Evolutionary conservation across 495 filamentous ascomycete species (phyloP), one percentile per base, ranked within the genome.

Genomic region (Bryoglossum gracile): DNA sequence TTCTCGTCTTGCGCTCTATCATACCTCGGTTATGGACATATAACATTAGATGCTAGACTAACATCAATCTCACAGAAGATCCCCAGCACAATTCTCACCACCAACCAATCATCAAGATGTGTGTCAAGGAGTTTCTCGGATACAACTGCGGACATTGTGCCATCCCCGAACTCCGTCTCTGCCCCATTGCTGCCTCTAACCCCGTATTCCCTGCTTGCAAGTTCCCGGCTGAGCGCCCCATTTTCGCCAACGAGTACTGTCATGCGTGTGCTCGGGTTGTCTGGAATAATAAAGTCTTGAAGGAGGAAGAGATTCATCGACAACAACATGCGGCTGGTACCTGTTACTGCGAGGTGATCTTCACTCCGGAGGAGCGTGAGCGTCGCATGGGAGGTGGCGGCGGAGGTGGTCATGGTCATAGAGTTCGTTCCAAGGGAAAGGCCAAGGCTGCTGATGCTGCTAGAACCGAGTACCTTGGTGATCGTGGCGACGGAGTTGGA

Each of bases 81-180:
- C n/a, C n/a, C n/a, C n/a, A n/a, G 16, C 19, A 42, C 38, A 33
- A 24, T 41, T 8, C 22, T 25, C 19, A 11, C 22, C 3, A 25
- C n/a, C 38, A 41, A 25, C 38, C 39, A 25, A 10, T 41, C 44
- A 16, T 1, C 43, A 55, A 39, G 2, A 60, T 60, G 58, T 61
- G 58, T 38, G 48, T 57, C 37, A 57, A 58, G 30, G 43, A 54
- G 17, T 61, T 55, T 25, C 14, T 45, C 16, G 58, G 54, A 30
- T 61, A 53, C 36, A 51, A 5, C 11, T 61, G 58, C 35, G 58
- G 58, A n/a, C 58, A 61, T 35, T 61, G 58, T 46, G 46, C 44
- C 3, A 28, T 56, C 21, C 51, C 58, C 19, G 16, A 34, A 13
- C 44, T 61, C 35, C 36, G 37, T 16, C 25, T 23, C 39, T 61